Percentiles rank a stretch among this genome's conserved stretches.
Evolutionary conservation across 371 early-diverging fungal species (phyloP).

Genomic region (Mucor plumbeus): DNA sequence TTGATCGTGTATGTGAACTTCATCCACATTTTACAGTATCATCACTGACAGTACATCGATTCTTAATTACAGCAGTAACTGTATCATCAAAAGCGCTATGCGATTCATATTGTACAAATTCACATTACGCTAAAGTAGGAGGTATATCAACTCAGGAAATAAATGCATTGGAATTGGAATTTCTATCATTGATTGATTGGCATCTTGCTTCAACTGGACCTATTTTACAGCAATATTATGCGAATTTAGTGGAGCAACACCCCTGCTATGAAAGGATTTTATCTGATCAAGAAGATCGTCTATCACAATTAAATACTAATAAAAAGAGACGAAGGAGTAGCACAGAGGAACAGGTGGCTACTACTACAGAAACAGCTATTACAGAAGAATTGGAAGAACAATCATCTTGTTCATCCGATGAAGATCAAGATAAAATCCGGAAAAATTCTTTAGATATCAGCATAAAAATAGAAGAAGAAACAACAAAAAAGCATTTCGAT

Average conservation of each 20-base stretch:
- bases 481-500: slow-evolving; percentile 49
- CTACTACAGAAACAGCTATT: neutral
- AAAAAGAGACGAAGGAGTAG: slow-evolving; percentile 36
- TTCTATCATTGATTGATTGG: slow-evolving; percentile 90
- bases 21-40: slow-evolving; percentile 89
- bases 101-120: slow-evolving; percentile 86
- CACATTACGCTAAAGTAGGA: slow-evolving; percentile 93
- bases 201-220: slow-evolving; percentile 76
- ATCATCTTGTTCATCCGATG: neutral
- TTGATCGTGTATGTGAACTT: slow-evolving; percentile 86
- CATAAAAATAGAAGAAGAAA: slow-evolving; percentile 37
- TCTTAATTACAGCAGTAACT: slow-evolving; percentile 92
- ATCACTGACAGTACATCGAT: slow-evolving; percentile 92
- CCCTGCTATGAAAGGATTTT: slow-evolving; percentile 47
- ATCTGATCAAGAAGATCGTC: neutral
- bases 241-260: slow-evolving; percentile 77
- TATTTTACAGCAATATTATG: slow-evolving; percentile 86
- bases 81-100: slow-evolving; percentile 88
- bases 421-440: slow-evolving; percentile 1
- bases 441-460: slow-evolving; percentile 17
- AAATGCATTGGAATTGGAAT: slow-evolving; percentile 94
- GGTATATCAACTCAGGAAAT: slow-evolving; percentile 93
- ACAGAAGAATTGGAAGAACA: no score
- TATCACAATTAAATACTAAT: neutral
- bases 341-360: slow-evolving; percentile 4